These are phyloP conservation scores for Smithsoniella earleae DNA, from an alignment of 163 green algal species.

Conservation along the genomic window DNA sequence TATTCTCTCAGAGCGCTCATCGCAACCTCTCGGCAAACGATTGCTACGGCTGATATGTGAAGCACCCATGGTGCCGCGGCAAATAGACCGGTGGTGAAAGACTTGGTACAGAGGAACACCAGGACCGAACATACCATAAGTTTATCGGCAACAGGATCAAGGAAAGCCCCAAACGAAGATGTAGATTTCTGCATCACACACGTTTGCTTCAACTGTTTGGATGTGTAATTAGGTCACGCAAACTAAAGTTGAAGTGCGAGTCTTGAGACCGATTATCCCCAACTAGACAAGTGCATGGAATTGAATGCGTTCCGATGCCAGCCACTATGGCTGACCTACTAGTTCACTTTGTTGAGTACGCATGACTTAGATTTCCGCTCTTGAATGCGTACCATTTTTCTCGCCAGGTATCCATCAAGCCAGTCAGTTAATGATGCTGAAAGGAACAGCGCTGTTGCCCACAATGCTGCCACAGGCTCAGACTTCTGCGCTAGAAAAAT, in stretches of 20 bases:
- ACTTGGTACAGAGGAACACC: constrained; percentile 66
- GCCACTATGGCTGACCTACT: no score
- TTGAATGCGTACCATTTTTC: constrained; percentile 58
- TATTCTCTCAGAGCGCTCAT: constrained; percentile 88
- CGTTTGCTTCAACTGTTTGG: no score
- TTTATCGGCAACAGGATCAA: constrained; percentile 98
- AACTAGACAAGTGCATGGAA: no score
- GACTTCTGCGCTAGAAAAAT: constrained; percentile 1
- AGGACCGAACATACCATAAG: constrained; percentile 85
- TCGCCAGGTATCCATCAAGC: constrained; percentile 83
- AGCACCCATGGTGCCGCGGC: constrained; percentile 35
- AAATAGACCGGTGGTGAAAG: constrained; percentile 46
- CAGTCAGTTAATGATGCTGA: constrained; percentile 78
- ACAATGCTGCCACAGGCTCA: background rate
- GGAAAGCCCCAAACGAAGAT: constrained; percentile 87
- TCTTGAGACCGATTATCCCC: background rate
- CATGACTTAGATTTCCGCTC: no score
- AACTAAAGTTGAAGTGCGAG: constrained; percentile 1
- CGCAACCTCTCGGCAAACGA: constrained; percentile 85
- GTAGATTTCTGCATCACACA: constrained; percentile 48
- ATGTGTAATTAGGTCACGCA: no score
- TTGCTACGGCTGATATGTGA: constrained; percentile 42
- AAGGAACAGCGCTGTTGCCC: constrained; percentile 60
- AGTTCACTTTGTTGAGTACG: no score
- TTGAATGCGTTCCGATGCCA: no score